Conservation (phyloP, 352 stramenopile genomes). For the Peronosclerospora sorghi region DNA sequence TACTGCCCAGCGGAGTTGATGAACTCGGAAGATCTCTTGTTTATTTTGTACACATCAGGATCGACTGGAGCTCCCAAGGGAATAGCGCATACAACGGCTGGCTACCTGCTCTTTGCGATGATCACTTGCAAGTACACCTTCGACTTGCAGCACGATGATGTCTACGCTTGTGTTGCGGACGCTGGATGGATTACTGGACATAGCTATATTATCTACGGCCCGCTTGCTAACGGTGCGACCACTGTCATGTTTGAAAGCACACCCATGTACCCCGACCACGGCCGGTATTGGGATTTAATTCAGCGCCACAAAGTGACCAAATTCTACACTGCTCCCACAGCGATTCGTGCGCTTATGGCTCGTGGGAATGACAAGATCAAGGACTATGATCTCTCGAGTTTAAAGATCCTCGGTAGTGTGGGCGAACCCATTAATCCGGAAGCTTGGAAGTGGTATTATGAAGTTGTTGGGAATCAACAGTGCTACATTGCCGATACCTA, state of each 20-base stretch:
- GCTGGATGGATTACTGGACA: conserved; percentile 96
- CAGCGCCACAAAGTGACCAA: conserved; percentile 95
- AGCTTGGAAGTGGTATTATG: conserved; percentile 95
- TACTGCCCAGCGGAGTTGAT: conserved; percentile 94
- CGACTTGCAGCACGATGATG: conserved; percentile 87
- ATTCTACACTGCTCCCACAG: conserved; percentile 90
- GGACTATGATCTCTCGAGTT: conserved; percentile 51
- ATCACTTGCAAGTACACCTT: conserved; percentile 92
- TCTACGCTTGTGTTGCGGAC: conserved; percentile 93
- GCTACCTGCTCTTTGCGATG: conserved; percentile 91
- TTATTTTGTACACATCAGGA: conserved; percentile 97
- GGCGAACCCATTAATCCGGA: conserved; percentile 99
- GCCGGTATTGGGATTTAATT: conserved; percentile 95
- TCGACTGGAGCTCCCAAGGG: conserved; percentile 94
- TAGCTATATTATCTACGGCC: conserved; percentile 95
- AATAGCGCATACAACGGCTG: conserved; percentile 91
- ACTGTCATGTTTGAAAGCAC: conserved; percentile 98
- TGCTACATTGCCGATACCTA: conserved; percentile 96
- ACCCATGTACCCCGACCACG: conserved; percentile 92
- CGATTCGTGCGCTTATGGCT: conserved; percentile 97
- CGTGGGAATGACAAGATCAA: conserved; percentile 87
- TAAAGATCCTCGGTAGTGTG: conserved; percentile 94
- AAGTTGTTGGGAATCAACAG: conserved; percentile 80
- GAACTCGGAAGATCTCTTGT: conserved; percentile 94
- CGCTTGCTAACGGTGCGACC: conserved; percentile 92